Evolutionary conservation across 176 grass and related monocot species (phyloP), one percentile per base, ranked within the genome.

Genomic region (Poa annua): DNA sequence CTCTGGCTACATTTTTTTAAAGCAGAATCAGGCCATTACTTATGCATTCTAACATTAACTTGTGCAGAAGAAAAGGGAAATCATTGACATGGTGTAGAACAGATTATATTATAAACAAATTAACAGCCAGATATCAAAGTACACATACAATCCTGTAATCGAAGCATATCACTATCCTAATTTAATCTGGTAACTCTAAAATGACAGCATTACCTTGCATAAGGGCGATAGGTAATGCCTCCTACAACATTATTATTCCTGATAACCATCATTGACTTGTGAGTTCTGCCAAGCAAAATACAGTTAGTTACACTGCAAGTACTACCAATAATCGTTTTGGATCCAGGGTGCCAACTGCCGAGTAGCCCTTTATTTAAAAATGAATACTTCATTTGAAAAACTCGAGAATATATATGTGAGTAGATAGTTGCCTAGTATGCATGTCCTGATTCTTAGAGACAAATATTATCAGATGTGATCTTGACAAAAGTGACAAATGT

Each of bases 201-300:
- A 45, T 44, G 26, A 1, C 34, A 86, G 71, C 10, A 67, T 56
- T 93, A 99, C 97, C 97, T 96, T 77, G 61, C 54, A 92, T 96
- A 99, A 73, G 97, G 97, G 34, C 97, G 93, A 71, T 99, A 99
- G 49, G 97, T 99, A 87, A 99, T 99, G 61, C 97, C 93, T 76
- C 97, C 97, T 62, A 99, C 97, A 10, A 99, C 97, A 80, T 85
- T 85, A 79, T 99, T 96, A 88, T 99, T 92, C 78, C 97, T 87
- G 61, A 99, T 99, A 87, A 96, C 97, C 97, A 99, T 96, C 97
- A 99, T 96, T 79, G 97, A 99, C 83, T 99, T 99, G 86, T 99
- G 97, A 75, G 88, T 99, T 92, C 97, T 99, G 84, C 54, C 75
- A 78, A 71, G 85, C 7, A 79, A 61, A 42, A 52, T 15, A 79